These are phyloP conservation scores for Chytriomyces hyalinus DNA, from an alignment of 192 early-diverging fungal species.

Conservation along the genomic window DNA sequence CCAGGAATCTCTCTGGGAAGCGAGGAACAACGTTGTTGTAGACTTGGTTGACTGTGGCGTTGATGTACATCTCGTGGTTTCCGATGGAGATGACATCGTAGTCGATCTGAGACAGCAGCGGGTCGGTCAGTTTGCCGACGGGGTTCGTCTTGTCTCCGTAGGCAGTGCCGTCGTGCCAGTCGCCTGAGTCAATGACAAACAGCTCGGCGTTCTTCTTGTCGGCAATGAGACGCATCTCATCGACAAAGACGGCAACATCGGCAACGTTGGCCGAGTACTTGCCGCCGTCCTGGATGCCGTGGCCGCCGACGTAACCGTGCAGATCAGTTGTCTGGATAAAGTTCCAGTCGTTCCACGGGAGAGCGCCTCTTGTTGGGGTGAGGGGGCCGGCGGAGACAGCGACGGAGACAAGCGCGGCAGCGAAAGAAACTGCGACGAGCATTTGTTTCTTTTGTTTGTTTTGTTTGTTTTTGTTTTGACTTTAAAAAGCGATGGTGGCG, in stretches of 20 bases:
- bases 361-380: slow-evolving; percentile 32
- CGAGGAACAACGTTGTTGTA: slow-evolving; percentile 31
- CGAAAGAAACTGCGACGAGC: not conserved
- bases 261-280: slow-evolving; percentile 57
- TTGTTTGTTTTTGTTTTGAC: not conserved
- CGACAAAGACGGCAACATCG: slow-evolving; percentile 60
- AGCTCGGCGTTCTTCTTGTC: slow-evolving; percentile 51
- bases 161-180: slow-evolving; percentile 48
- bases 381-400: not conserved
- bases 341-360: slow-evolving; percentile 60
- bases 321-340: slow-evolving; percentile 43
- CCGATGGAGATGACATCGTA: slow-evolving; percentile 52
- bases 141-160: slow-evolving; percentile 5
- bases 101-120: slow-evolving; percentile 38
- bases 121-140: slow-evolving; percentile 34
- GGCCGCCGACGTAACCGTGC: slow-evolving; percentile 31
- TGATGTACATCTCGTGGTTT: slow-evolving; percentile 49
- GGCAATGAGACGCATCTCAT: slow-evolving; percentile 56
- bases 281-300: slow-evolving; percentile 26
- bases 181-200: slow-evolving; percentile 61
- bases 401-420: not conserved
- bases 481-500: too few relatives aligned
- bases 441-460: too few relatives aligned
- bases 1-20: slow-evolving; percentile 34
- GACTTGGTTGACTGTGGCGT: slow-evolving; percentile 32